These are phyloP conservation scores for Candida chauliodis DNA, from an alignment of 805 yeast species.

Conservation along the genomic window DNA sequence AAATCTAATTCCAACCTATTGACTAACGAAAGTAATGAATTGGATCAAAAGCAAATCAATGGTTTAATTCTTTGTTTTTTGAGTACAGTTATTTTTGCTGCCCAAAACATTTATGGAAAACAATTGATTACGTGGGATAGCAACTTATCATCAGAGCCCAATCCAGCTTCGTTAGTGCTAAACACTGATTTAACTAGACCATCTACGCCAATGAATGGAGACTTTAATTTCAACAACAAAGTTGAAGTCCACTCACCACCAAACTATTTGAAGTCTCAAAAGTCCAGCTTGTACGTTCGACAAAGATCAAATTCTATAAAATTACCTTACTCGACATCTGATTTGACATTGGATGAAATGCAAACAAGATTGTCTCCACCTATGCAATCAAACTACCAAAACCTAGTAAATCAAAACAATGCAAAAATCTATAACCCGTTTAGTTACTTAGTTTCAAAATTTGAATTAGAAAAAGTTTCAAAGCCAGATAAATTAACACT, in stretches of 20 bases:
- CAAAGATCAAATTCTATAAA: conserved; percentile 20
- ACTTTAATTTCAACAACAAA: neutral
- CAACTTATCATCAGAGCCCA: conserved; percentile 6
- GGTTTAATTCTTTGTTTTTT: conserved; percentile 70
- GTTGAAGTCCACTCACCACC: neutral
- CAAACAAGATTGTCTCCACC: conserved; percentile 10
- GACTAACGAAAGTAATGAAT: conserved; percentile 11
- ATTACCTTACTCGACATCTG: conserved; percentile 34
- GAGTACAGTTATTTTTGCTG: conserved; percentile 73
- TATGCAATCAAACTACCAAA: conserved; percentile 10
- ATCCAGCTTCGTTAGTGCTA: conserved; percentile 26
- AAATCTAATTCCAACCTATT: conserved; percentile 8
- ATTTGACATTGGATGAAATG: conserved; percentile 27
- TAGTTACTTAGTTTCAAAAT: conserved; percentile 13
- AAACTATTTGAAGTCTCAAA: conserved; percentile 4
- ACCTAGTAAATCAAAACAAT: conserved; percentile 15
- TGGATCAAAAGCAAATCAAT: conserved; percentile 35
- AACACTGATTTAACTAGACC: conserved; percentile 20
- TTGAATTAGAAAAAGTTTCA: conserved; percentile 18
- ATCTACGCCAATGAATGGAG: conserved; percentile 13
- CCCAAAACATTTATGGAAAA: conserved; percentile 84
- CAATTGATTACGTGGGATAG: conserved; percentile 61
- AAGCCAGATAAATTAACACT: conserved; percentile 79
- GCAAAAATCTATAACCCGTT: conserved; percentile 19
- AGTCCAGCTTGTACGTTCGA: conserved; percentile 13